Conservation (phyloP, 768 basidiomycete genomes). For the Lactarius trivialis region DNA sequence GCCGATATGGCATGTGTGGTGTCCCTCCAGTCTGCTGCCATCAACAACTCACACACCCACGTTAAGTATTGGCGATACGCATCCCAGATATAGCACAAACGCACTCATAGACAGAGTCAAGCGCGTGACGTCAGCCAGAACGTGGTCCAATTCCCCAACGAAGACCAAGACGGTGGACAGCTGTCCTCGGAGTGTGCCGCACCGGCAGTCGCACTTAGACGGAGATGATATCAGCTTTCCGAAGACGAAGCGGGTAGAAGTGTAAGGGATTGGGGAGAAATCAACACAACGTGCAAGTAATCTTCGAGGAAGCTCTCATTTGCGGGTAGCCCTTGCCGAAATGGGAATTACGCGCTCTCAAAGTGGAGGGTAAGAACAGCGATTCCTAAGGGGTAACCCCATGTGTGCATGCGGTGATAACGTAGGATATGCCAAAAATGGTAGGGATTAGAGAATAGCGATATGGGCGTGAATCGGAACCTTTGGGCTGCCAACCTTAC, state of each 20-base stretch:
- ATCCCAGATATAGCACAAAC: conserved; percentile 8
- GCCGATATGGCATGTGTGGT: not conserved
- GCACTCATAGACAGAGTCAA: not conserved
- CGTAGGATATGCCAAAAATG: conserved; percentile 6
- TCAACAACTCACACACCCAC: not conserved
- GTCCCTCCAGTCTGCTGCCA: conserved; percentile 1
- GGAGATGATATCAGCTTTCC: conserved; percentile 19
- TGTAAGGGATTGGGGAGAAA: not conserved
- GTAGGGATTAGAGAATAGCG: conserved; percentile 11
- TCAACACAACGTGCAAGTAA: conserved; percentile 17
- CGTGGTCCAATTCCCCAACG: conserved; percentile 11
- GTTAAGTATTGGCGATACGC: not conserved
- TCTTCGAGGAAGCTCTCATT: conserved; percentile 14
- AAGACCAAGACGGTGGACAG: not conserved
- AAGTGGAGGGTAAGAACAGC: conserved; percentile 3
- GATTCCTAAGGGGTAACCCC: conserved; percentile 4
- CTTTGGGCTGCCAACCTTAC: conserved; percentile 9
- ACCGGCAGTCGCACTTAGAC: conserved; percentile 11
- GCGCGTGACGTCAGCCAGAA: conserved; percentile 19
- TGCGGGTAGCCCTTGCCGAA: conserved; percentile 6
- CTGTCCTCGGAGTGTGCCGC: conserved; percentile 9
- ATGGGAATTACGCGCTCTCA: not conserved
- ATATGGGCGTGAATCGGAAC: conserved; percentile 19
- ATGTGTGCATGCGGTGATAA: conserved; percentile 16
- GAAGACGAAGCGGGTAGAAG: conserved; percentile 16